Evolutionary conservation across 306 rosid genomes (phyloP), one percentile per base, ranked within the genome.

Genomic region (Fagus crenata): DNA sequence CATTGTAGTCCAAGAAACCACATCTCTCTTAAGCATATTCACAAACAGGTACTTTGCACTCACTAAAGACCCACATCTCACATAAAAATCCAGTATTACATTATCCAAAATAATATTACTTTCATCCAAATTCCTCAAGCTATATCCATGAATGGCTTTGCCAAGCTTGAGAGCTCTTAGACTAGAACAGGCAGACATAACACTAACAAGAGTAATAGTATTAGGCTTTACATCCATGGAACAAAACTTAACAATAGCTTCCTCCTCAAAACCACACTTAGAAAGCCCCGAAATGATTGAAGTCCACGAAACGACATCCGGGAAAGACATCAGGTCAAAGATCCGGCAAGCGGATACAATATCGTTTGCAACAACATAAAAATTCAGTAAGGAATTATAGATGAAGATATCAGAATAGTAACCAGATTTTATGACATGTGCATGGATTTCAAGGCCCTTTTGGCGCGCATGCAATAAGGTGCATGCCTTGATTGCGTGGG

Each of bases 251-350:
- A 46, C 22, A 6, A 93, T 80, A 43, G 97, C 97, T 74, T 89
- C 86, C 63, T 86, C 84, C 51, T 84, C 86, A 71, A 84, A 84
- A 54, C 97, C 93, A 32, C 89, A 84, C 84, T 86, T 89, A 41
- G 89, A 78, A 37, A 93, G 87, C 32, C 97, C 98, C 0, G 91
- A 93, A 51, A 93, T 67, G 53, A 89, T 61, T 0, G 91, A 89
- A 40, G 90, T 93, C 95, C 96, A 91, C 4, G 97, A 93, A 80
- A 93, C 93, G 1, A 93, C 97, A 60, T 91, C 86, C 1, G 89
- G 93, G 14, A 22, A 67, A 49, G 84, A 37, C 15, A 84, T 86
- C 9, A 85, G 85, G 13, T 76, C 75, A 49, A 93, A 93, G 46
- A 89, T 67, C n/a, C 5, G 78, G 7, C 82, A 77, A 39, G 97